A percentile compares a stretch with the other conserved stretches of the same genome.
phyloP scores from a whole-genome alignment of 306 rosid species.

The Elaeagnus macrophylla region DNA sequence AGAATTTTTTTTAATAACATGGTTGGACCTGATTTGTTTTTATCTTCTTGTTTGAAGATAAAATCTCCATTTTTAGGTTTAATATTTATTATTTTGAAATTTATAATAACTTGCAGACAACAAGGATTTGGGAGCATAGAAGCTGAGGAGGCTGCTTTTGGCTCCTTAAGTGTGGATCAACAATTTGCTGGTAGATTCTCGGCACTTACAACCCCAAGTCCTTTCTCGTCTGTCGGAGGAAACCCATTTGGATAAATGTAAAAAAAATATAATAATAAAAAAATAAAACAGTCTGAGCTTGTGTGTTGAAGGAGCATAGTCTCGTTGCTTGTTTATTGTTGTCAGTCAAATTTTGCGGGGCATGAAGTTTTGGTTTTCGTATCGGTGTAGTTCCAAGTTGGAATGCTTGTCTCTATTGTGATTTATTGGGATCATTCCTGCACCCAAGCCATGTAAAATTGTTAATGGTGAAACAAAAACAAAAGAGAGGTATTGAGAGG shows the following conservation, averaged over 20 bases:
- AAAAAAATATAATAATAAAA: too few relatives aligned
- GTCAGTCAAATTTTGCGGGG: slow-evolving; percentile 34
- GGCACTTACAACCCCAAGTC: slow-evolving; percentile 42
- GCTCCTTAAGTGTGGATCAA: slow-evolving; percentile 49
- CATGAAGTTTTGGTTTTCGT: slow-evolving; percentile 37
- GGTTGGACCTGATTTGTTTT: too few relatives aligned
- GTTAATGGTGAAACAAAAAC: too few relatives aligned
- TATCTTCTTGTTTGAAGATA: too few relatives aligned
- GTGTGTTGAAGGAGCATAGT: slow-evolving; percentile 33
- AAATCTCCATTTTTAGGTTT: too few relatives aligned
- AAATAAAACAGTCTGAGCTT: slow-evolving; percentile 11
- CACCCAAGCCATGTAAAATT: too few relatives aligned
- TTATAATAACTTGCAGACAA: slow-evolving; percentile 33
- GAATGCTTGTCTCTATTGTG: slow-evolving; percentile 16
- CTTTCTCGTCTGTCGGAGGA: slow-evolving; percentile 50
- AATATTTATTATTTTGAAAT: too few relatives aligned
- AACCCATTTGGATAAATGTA: slow-evolving; percentile 71
- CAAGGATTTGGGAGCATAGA: slow-evolving; percentile 47
- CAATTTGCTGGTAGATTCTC: slow-evolving; percentile 43
- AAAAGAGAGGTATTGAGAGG: too few relatives aligned
- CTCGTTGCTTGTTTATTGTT: slow-evolving; percentile 17
- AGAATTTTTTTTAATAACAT: too few relatives aligned
- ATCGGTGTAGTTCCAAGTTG: slow-evolving; percentile 10
- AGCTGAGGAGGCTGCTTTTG: slow-evolving; percentile 37
- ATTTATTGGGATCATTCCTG: slow-evolving; percentile 19